Evolutionary conservation across 73 alveolate genomes (phyloP), one percentile per base, ranked within the genome.

Genomic region (Paramecium sexaurelia): DNA sequence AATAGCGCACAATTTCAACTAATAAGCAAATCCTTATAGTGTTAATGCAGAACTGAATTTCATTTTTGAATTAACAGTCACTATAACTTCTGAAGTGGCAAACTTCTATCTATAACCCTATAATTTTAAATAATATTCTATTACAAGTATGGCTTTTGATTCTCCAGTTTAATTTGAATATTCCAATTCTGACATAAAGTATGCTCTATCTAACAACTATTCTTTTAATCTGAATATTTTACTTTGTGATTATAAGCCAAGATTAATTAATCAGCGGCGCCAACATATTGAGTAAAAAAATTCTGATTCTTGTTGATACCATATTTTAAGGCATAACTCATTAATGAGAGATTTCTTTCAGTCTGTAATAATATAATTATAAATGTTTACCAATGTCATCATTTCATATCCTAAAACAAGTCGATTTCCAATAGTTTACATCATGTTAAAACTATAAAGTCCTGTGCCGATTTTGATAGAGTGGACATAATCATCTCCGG

Each of bases 101-200:
- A 88, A 68, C 40, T 37, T 88, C 75, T 88, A 75, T 88, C 94
- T 88, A 82, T 56, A 88, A 26, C 89, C 94, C 94, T 88, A 68
- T n/a, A 68, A 26, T 17, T 7, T 15, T 57, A 20, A 39, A 5
- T 17, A n/a, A 6, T 39, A 68, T 39, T 39, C 24, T 24, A 15
- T 40, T 88, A 88, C 94, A 20, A 88, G 22, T 15, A 88, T 51
- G 22, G 94, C 55, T 32, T 75, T 61, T 20, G 94, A 55, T 75
- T 75, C 69, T 43, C 94, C 94, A 43, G 33, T 82, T 45, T 75
- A 47, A 68, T 41, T 17, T 32, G 73, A 56, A 37, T 69, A 88
- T 68, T 61, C 37, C 15, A 88, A 82, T 69, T 88, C 94, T 36
- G 91, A 68, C 29, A 88, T 84, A 20, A 88, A 78, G 41, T 40